phyloP scores from a whole-genome alignment of 2,329 filamentous ascomycete species.

The Calonectria pseudoreteaudii region DNA sequence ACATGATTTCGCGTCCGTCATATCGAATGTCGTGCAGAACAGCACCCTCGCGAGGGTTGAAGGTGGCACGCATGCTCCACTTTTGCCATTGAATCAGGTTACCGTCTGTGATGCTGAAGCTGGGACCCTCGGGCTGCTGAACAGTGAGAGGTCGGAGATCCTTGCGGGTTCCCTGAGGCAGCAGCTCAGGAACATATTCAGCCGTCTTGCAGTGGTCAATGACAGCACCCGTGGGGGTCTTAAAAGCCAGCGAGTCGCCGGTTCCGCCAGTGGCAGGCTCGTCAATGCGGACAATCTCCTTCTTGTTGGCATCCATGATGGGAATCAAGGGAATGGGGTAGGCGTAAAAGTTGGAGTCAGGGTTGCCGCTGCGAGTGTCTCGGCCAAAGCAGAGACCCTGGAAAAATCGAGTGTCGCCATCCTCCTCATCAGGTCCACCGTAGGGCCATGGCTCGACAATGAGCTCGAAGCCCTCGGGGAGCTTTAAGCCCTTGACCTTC shows the following conservation, averaged over 20 bases:
- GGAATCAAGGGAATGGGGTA: constrained; percentile 64
- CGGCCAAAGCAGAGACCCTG: constrained; percentile 49
- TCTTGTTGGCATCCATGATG: constrained; percentile 49
- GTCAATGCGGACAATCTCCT: constrained; percentile 49
- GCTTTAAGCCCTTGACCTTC: constrained; percentile 43
- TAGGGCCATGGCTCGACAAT: constrained; percentile 51
- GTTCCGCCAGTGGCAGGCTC: constrained; percentile 49
- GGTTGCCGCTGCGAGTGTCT: constrained; percentile 49
- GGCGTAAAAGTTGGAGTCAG: constrained; percentile 67
- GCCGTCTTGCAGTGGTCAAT: constrained; percentile 48
- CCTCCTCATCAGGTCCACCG: constrained; percentile 43
- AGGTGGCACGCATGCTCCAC: constrained; percentile 76
- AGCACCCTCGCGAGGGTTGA: constrained; percentile 77
- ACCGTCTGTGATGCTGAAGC: constrained; percentile 55
- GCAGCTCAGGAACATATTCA: constrained; percentile 58
- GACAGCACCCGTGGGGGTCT: constrained; percentile 28
- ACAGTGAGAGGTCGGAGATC: constrained; percentile 70
- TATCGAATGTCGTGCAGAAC: constrained; percentile 77
- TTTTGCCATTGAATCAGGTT: constrained; percentile 69
- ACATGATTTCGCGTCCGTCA: constrained; percentile 73
- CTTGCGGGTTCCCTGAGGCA: constrained; percentile 54
- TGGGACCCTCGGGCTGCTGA: constrained; percentile 51
- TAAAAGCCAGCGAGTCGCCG: constrained; percentile 39
- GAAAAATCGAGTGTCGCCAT: constrained; percentile 47
- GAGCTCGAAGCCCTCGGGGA: constrained; percentile 46